Evolutionary conservation across 352 stramenopile genomes (phyloP).

Genomic region (Phytophthora agathidicida): DNA sequence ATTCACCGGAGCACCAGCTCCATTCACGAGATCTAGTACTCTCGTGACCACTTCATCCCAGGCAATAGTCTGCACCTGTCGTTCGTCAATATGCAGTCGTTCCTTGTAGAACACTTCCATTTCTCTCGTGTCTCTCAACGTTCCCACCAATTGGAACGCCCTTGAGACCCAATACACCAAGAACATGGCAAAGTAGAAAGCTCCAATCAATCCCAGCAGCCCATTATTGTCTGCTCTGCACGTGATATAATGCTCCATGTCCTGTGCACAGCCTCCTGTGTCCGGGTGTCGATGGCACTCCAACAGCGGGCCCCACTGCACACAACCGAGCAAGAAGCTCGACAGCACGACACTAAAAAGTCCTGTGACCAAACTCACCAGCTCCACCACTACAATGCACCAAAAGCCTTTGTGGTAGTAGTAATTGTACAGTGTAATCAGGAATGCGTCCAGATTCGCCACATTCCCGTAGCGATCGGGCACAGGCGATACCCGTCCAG

Average conservation of each 20-base stretch:
- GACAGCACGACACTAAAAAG: slow-evolving; percentile 96
- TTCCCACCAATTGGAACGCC: slow-evolving; percentile 82
- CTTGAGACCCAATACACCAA: slow-evolving; percentile 92
- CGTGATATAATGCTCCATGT: slow-evolving; percentile 74
- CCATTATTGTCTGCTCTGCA: slow-evolving; percentile 66
- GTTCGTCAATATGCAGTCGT: slow-evolving; percentile 87
- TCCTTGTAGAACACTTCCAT: slow-evolving; percentile 94
- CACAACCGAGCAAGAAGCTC: slow-evolving; percentile 95
- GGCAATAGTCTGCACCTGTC: slow-evolving; percentile 82
- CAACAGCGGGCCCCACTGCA: slow-evolving; percentile 94
- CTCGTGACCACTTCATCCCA: slow-evolving; percentile 92
- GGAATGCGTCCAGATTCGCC: slow-evolving; percentile 90
- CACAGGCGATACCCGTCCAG: slow-evolving; percentile 43
- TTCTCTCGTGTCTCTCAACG: slow-evolving; percentile 86
- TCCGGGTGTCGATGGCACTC: slow-evolving; percentile 75
- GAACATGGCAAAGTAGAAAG: slow-evolving; percentile 96
- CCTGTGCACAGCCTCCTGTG: slow-evolving; percentile 79
- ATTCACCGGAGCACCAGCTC: slow-evolving; percentile 79
- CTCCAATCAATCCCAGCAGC: slow-evolving; percentile 65
- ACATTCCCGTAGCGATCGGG: slow-evolving; percentile 78
- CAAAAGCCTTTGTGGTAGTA: slow-evolving; percentile 95
- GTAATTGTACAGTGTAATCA: slow-evolving; percentile 95
- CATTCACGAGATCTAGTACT: slow-evolving; percentile 74
- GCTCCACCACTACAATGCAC: slow-evolving; percentile 87
- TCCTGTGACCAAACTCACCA: slow-evolving; percentile 93